phyloP scores from a whole-genome alignment of 257 asterid genomes.

The Solanum microdontum region DNA sequence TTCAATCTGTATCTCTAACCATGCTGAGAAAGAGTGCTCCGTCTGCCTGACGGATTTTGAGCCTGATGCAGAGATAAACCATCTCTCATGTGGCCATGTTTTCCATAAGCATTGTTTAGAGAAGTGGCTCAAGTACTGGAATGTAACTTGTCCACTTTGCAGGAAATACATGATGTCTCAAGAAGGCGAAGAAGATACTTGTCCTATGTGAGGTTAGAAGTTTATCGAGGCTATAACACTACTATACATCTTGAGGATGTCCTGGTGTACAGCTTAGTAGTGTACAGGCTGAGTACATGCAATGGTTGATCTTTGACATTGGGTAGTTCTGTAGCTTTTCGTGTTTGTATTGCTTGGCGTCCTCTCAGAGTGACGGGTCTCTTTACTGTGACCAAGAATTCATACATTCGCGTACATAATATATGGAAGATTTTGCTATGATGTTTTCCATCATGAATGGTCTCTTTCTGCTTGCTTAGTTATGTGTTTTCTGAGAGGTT shows the following conservation, averaged over 20 bases:
- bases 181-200: constrained; percentile 49
- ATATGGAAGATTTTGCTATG: neutral
- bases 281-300: constrained; percentile 9
- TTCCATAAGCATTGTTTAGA: constrained; percentile 72
- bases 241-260: neutral
- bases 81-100: constrained; percentile 66
- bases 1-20: constrained; percentile 20
- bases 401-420: neutral
- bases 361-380: constrained; percentile 8
- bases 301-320: neutral
- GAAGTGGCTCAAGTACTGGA: constrained; percentile 79
- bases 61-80: constrained; percentile 59
- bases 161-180: constrained; percentile 63
- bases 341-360: constrained; percentile 1
- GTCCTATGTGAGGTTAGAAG: constrained; percentile 59
- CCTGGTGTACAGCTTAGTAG: constrained; percentile 32
- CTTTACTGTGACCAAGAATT: neutral
- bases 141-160: constrained; percentile 85
- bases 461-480: neutral
- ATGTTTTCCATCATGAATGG: neutral
- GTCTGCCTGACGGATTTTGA: constrained; percentile 66
- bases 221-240: neutral
- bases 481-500: neutral
- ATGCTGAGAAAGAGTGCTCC: constrained; percentile 47
- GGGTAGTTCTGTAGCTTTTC: neutral